Evolutionary conservation across 768 basidiomycete genomes (phyloP).

Genomic region (Kwoniella heveanensis): DNA sequence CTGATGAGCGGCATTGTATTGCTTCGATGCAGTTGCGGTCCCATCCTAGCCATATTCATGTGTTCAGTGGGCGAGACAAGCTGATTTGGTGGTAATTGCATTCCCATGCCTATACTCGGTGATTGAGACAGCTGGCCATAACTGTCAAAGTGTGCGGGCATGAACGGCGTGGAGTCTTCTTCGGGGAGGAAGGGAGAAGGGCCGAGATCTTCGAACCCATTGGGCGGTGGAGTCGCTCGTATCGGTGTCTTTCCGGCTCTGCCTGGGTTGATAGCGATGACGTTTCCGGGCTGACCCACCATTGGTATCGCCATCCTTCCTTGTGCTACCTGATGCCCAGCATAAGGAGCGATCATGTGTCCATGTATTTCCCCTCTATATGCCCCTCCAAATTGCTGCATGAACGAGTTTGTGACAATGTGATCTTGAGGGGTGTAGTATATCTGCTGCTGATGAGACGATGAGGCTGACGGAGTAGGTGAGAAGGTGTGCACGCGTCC

Average conservation of each 20-base stretch:
- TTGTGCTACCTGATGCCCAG: conserved; percentile 30
- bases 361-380: conserved; percentile 18
- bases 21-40: conserved; percentile 18
- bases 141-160: conserved; percentile 27
- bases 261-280: conserved; percentile 23
- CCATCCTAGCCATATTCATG: conserved; percentile 27
- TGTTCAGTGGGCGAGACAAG: conserved; percentile 29
- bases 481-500: conserved; percentile 29
- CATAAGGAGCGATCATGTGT: conserved; percentile 22
- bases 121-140: conserved; percentile 18
- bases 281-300: conserved; percentile 24
- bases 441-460: conserved; percentile 12
- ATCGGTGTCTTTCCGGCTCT: conserved; percentile 10
- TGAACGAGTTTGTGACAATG: conserved; percentile 3
- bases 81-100: conserved; percentile 12
- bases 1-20: conserved; percentile 18
- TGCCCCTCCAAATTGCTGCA: conserved; percentile 7
- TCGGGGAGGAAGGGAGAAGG: conserved; percentile 30
- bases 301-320: conserved; percentile 34
- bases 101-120: conserved; percentile 11
- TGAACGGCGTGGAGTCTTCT: conserved; percentile 19
- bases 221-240: conserved; percentile 16
- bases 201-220: conserved; percentile 20
- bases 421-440: conserved; percentile 22
- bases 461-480: conserved; percentile 24